These are phyloP conservation scores for Xylaria castorea DNA, from an alignment of 495 filamentous ascomycete species.

Conservation along the genomic window DNA sequence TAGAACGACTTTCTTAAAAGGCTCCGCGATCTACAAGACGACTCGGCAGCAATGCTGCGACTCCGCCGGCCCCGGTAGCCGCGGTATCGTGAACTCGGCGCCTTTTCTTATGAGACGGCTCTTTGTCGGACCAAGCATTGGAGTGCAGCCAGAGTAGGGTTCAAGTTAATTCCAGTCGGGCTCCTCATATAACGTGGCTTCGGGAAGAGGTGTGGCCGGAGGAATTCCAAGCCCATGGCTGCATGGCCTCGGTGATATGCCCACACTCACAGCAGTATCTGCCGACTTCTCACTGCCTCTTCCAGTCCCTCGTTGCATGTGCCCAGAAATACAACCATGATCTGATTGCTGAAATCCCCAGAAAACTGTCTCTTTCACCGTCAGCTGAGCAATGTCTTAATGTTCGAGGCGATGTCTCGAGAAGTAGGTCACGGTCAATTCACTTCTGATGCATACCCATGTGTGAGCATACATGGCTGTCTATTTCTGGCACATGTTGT, in stretches of 20 bases:
- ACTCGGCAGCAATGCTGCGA: background rate
- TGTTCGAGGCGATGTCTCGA: background rate
- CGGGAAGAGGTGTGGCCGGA: background rate
- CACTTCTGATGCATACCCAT: background rate
- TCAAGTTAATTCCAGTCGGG: background rate
- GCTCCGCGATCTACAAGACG: background rate
- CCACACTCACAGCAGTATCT: background rate
- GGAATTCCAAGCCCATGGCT: background rate
- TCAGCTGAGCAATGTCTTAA: background rate
- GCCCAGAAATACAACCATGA: background rate
- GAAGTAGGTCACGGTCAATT: background rate
- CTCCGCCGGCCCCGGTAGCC: background rate
- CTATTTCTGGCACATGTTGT: background rate
- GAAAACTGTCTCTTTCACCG: background rate
- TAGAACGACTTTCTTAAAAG: conserved; percentile 12
- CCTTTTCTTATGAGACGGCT: background rate
- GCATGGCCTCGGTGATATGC: background rate
- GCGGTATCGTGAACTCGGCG: conserved; percentile 11
- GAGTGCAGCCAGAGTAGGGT: background rate
- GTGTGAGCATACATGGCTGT: background rate
- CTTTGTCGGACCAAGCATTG: background rate
- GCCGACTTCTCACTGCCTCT: background rate
- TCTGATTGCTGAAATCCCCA: background rate
- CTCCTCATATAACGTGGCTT: background rate
- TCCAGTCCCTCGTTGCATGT: background rate